Percentiles rank a stretch among this genome's conserved stretches.
Evolutionary conservation across 495 filamentous ascomycete species (phyloP).

Genomic region (Cercophora sp.): DNA sequence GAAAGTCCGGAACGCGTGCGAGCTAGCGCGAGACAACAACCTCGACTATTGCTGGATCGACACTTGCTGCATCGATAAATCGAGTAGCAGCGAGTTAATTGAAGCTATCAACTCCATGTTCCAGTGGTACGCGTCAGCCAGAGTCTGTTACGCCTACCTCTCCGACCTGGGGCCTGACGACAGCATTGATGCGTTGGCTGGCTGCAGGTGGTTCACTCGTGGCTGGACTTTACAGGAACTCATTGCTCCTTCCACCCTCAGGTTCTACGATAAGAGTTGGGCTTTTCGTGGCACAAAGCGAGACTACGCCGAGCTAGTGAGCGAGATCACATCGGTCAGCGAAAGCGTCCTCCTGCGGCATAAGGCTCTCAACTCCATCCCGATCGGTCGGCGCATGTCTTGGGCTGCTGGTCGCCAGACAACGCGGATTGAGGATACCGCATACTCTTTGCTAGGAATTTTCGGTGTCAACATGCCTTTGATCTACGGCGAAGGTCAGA

Average conservation of each 20-base stretch:
- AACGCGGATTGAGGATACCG: neutral
- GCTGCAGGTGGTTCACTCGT: neutral
- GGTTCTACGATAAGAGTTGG: neutral
- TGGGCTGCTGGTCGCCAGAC: neutral
- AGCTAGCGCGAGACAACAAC: constrained; percentile 35
- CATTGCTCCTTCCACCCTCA: neutral
- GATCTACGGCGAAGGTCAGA: neutral
- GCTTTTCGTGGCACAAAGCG: neutral
- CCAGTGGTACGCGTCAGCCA: constrained; percentile 24
- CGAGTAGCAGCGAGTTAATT: neutral
- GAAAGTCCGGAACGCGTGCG: constrained; percentile 28
- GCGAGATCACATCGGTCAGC: neutral
- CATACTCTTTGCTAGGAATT: neutral
- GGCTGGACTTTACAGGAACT: neutral
- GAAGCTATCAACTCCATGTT: constrained; percentile 11
- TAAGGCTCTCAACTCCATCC: neutral
- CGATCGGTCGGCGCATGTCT: neutral
- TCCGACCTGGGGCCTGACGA: constrained; percentile 17
- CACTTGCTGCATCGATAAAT: neutral
- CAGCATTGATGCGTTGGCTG: neutral
- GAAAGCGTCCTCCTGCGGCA: too few relatives aligned
- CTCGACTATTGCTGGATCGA: constrained; percentile 20
- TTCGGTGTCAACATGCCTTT: neutral
- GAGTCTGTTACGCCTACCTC: constrained; percentile 30
- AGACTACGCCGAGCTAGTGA: neutral